Base-by-base conservation (phyloP, 345 rosid species). In the Gossypium sturtianum region DNA sequence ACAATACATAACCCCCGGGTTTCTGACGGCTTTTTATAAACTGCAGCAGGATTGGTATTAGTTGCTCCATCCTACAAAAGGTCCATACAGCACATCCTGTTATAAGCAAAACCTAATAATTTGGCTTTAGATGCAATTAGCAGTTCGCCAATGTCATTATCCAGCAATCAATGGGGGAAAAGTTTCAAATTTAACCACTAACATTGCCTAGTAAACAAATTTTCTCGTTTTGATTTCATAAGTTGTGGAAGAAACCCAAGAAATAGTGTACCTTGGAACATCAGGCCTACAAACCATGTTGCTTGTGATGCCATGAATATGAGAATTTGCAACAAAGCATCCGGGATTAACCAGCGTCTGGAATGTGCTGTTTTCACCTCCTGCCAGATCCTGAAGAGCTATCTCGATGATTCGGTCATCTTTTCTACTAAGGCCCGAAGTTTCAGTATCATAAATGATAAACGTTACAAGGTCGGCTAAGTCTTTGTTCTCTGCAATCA, bases 291-390 rank as follows among this genome's bases (percentile, higher is more conserved):
- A 67, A 80, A 95, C 99, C 98, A 91, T 91, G 75, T 77, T 72
- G 27, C 85, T 85, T 78, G 89, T 85, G 57, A 93, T 95, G 22
- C 87, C 84, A 71, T 93, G 99, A 76, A 93, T 22, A 77, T 75
- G 59, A 1, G 84, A 52, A 69, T 84, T 95, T 8, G 74, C 47
- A 61, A 95, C 83, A 74, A 22, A 66, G 11, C 89, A 71, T n/a
- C 76, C 90, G 0, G 98, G 99, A 84, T 95, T 91, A 20, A 95
- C 82, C 10, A 95, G 86, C 0, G 93, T 87, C 81, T 91, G 89
- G 61, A 95, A 93, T 52, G 97, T 91, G 85, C 99, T 89, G 79
- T 91, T 84, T 80, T 83, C 79, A 72, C 98, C 98, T 68, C 99
- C 98, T 1, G 81, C 78, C 52, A 95, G 84, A 88, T 95, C 99